Conservation (phyloP, 1,284 basidiomycete genomes). For the Schizopora paradoxa region DNA sequence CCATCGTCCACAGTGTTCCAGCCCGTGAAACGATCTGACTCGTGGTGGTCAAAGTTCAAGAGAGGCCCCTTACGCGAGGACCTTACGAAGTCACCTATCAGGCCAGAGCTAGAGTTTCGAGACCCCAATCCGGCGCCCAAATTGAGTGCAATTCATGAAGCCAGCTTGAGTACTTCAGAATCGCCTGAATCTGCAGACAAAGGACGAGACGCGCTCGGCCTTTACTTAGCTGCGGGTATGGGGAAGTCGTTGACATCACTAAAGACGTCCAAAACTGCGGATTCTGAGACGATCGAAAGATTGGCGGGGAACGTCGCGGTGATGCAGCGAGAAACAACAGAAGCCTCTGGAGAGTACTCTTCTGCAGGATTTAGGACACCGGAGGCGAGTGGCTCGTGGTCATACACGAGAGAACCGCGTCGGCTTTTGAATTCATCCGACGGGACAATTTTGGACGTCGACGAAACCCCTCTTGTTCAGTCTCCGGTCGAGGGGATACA, state of each 20-base stretch:
- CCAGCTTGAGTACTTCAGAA: slow-evolving; percentile 28
- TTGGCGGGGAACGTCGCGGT: slow-evolving; percentile 64
- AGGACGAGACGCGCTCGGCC: slow-evolving; percentile 22
- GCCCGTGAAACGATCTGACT: slow-evolving; percentile 19
- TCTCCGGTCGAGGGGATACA: no score
- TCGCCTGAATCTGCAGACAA: slow-evolving; percentile 20
- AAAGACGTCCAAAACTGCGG: slow-evolving; percentile 48
- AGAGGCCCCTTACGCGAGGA: slow-evolving; percentile 16
- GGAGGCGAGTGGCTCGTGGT: no score
- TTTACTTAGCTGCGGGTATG: slow-evolving; percentile 29
- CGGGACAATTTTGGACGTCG: no score
- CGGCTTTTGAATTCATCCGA: no score
- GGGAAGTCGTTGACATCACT: slow-evolving; percentile 50
- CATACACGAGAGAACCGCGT: no score
- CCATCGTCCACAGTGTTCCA: slow-evolving; percentile 7
- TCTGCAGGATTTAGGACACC: no score
- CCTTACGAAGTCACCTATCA: slow-evolving; percentile 2
- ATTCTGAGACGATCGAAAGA: slow-evolving; percentile 60
- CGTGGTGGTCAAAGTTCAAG: slow-evolving; percentile 20
- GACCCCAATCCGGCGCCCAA: slow-evolving; percentile 68
- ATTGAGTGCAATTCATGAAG: slow-evolving; percentile 52
- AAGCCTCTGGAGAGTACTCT: slow-evolving; percentile 31
- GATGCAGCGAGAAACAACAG: slow-evolving; percentile 43
- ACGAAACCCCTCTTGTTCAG: no score
- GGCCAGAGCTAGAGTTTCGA: slow-evolving; percentile 44